phyloP scores from a whole-genome alignment of 2,329 filamentous ascomycete species.

The Cryphonectria nitschkei region DNA sequence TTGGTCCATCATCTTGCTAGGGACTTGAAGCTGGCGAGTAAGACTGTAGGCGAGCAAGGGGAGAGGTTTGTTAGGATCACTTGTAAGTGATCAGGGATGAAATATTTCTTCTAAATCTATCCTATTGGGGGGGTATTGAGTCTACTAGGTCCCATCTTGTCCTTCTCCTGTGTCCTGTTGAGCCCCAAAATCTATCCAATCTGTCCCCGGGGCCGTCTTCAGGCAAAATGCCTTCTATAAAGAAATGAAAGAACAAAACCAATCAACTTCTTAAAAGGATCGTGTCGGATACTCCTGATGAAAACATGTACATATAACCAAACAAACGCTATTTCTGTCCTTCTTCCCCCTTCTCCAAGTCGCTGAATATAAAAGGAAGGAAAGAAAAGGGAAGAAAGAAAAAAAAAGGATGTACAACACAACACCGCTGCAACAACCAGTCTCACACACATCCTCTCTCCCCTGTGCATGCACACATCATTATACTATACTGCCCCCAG shows the following conservation, averaged over 20 bases:
- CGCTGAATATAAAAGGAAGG: too few species aligned
- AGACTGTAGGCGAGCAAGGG: constrained; percentile 5
- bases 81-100: not conserved
- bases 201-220: not conserved
- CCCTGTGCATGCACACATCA: too few species aligned
- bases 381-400: too few species aligned
- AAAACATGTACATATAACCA: not conserved
- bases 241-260: too few species aligned
- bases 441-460: not conserved
- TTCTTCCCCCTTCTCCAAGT: too few species aligned
- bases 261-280: not conserved
- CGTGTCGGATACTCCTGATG: not conserved
- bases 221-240: not conserved
- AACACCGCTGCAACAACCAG: not conserved
- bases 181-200: not conserved
- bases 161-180: not conserved
- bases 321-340: not conserved
- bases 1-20: constrained; percentile 9
- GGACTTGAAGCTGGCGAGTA: constrained; percentile 7
- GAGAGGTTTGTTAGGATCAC: constrained; percentile 16
- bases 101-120: constrained; percentile 4
- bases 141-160: not conserved
- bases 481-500: constrained; percentile 9
- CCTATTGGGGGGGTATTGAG: constrained; percentile 6
- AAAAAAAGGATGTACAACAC: not conserved